Percentiles rank a stretch among this genome's conserved stretches.
phyloP scores from a whole-genome alignment of 2,329 filamentous ascomycete genomes.

The Curvularia verruculosa region DNA sequence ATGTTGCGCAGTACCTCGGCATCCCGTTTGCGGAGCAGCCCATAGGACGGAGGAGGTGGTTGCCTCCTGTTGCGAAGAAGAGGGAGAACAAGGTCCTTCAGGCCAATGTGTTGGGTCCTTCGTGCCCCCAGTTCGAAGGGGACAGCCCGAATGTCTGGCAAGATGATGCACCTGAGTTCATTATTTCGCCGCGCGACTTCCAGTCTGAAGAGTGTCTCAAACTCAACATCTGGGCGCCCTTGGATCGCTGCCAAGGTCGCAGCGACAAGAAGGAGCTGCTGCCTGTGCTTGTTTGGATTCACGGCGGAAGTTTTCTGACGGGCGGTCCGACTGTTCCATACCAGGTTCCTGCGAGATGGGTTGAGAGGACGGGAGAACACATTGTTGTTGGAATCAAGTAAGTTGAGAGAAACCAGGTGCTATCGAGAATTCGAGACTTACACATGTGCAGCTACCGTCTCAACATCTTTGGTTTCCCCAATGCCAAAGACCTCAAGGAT shows the following conservation, averaged over 20 bases:
- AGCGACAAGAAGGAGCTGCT: slow-evolving; percentile 30
- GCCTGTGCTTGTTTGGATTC: slow-evolving; percentile 56
- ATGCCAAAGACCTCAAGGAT: slow-evolving; percentile 37
- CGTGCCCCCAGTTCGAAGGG: slow-evolving; percentile 37
- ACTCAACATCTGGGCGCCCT: slow-evolving; percentile 55
- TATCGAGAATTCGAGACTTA: background rate
- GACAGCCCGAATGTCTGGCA: slow-evolving; percentile 29
- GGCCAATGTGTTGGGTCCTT: slow-evolving; percentile 34
- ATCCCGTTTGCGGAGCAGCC: slow-evolving; percentile 49
- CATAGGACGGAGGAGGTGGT: slow-evolving; percentile 40
- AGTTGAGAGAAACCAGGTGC: slow-evolving; percentile 39
- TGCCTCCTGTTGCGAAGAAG: slow-evolving; percentile 36
- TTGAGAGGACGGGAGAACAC: slow-evolving; percentile 45
- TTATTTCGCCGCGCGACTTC: slow-evolving; percentile 24
- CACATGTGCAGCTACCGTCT: slow-evolving; percentile 38
- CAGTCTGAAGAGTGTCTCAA: slow-evolving; percentile 55
- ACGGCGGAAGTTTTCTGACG: slow-evolving; percentile 55
- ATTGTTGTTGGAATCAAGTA: slow-evolving; percentile 45
- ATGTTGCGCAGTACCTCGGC: slow-evolving; percentile 49
- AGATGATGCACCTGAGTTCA: slow-evolving; percentile 35
- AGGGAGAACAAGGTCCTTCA: slow-evolving; percentile 30
- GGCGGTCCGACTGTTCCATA: slow-evolving; percentile 55
- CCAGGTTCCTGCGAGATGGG: slow-evolving; percentile 34
- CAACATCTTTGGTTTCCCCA: slow-evolving; percentile 51
- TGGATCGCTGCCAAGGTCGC: slow-evolving; percentile 7